Conservation (phyloP, 2,329 filamentous ascomycete genomes). For the Phaeoacremonium minimum region DNA sequence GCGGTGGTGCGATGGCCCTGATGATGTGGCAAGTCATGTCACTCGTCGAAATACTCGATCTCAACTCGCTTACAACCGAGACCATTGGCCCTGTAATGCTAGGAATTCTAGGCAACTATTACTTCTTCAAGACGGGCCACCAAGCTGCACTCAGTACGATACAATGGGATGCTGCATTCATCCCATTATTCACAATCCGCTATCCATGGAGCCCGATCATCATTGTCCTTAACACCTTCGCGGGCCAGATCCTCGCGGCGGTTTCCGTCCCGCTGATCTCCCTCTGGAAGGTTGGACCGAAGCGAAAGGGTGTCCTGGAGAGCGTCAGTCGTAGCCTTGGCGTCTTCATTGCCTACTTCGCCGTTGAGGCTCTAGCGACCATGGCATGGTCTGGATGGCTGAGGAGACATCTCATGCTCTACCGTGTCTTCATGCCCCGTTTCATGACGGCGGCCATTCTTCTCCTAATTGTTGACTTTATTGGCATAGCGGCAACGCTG, state of each 20-base stretch:
- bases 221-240: conserved; percentile 82
- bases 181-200: conserved; percentile 73
- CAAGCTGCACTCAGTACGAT: conserved; percentile 83
- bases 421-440: conserved; percentile 84
- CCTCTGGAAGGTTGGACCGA: conserved; percentile 84
- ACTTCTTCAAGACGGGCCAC: conserved; percentile 98
- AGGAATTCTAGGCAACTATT: conserved; percentile 83
- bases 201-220: conserved; percentile 89
- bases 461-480: conserved; percentile 72
- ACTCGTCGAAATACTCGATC: conserved; percentile 60
- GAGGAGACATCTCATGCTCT: conserved; percentile 91
- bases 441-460: conserved; percentile 79
- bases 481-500: conserved; percentile 67
- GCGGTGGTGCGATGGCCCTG: conserved; percentile 75
- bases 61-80: conserved; percentile 56
- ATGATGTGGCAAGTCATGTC: conserved; percentile 87
- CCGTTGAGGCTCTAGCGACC: conserved; percentile 76
- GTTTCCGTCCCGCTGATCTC: conserved; percentile 75
- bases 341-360: conserved; percentile 77
- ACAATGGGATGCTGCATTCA: conserved; percentile 95
- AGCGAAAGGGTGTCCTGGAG: conserved; percentile 64
- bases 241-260: conserved; percentile 79
- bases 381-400: conserved; percentile 88
- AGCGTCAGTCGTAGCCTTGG: conserved; percentile 66
- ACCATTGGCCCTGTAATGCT: conserved; percentile 81